Evolutionary conservation across 2,329 filamentous ascomycete species (phyloP), one percentile per base, ranked within the genome.

Genomic region (Fusarium paranaense): DNA sequence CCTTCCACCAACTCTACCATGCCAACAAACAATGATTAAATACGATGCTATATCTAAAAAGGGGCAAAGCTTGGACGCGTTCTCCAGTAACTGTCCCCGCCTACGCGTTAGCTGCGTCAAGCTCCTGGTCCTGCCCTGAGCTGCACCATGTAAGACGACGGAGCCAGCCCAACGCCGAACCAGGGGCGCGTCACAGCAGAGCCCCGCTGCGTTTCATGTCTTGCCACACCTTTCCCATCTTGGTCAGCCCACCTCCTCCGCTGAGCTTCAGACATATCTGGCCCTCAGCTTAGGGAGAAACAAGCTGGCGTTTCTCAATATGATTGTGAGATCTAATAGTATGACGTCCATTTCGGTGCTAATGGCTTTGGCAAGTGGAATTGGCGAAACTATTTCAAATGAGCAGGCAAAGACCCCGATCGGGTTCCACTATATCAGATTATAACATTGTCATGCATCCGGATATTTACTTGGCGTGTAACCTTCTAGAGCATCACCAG

Each of bases 161-260:
- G 72, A 75, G 58, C 64, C 22, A 47, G 42, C 47, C 52, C 20
- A 63, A 54, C 25, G 40, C 71, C 37, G 57, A 71, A 60, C 67
- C 52, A 64, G 62, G 64, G 60, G 45, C 32, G 58, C 56, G 67
- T 66, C 60, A 61, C 64, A 64, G 62, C 58, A 22, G 35, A 59
- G 64, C 75, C 61, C 76, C 75, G 75, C 73, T 56, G 16, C 50
- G 76, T 78, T 78, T 78, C 76, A 78, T 58, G 42, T 70, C 60
- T 22, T 60, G 42, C 13, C 33, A 7, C 63, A 60, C 75, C 60
- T 76, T 78, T 72, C 75, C 76, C 62, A 27, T 64, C 50, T 66
- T 35, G 54, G 64, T 13, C 14, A 42, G 27, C 13, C 33, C 33
- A 42, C 37, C n/a, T 33, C 25, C 32, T 20, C 40, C 50, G 35